Percentiles rank a stretch among this genome's conserved stretches.
phyloP scores from a whole-genome alignment of 768 basidiomycete genomes.

The Boletus patriciae region DNA sequence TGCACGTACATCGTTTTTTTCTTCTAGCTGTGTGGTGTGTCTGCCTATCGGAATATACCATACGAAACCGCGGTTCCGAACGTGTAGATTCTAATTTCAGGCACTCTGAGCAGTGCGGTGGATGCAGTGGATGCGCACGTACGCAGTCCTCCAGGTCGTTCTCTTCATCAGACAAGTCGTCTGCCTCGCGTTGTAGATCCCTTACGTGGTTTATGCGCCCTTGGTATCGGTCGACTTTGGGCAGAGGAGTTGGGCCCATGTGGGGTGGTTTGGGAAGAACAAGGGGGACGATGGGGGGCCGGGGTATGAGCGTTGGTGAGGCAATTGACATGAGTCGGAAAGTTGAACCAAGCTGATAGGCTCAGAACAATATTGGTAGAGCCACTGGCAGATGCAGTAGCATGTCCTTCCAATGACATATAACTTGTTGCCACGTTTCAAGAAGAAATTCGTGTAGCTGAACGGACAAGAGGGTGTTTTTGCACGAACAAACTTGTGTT shows the following conservation, averaged over 20 bases:
- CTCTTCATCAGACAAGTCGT: slow-evolving; percentile 84
- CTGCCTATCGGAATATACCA: slow-evolving; percentile 76
- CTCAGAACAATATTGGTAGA: too few species aligned
- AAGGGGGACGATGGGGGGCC: slow-evolving; percentile 58
- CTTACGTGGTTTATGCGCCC: slow-evolving; percentile 61
- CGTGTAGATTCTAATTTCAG: slow-evolving; percentile 48
- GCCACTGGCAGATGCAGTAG: too few species aligned
- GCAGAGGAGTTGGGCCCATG: slow-evolving; percentile 61
- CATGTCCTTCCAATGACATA: too few species aligned
- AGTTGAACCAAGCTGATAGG: too few species aligned
- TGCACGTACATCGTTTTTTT: slow-evolving; percentile 74
- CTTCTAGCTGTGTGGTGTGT: slow-evolving; percentile 71
- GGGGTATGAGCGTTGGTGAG: slow-evolving; percentile 73
- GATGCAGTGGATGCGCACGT: slow-evolving; percentile 22
- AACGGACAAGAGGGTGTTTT: too few species aligned
- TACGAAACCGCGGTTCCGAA: slow-evolving; percentile 64
- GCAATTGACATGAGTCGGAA: slow-evolving; percentile 46
- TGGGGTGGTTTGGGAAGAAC: slow-evolving; percentile 67
- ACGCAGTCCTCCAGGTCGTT: slow-evolving; percentile 77
- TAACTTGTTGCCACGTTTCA: too few species aligned
- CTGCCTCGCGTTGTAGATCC: slow-evolving; percentile 74
- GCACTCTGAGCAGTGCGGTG: background rate
- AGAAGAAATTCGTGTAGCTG: too few species aligned
- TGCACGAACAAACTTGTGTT: too few species aligned
- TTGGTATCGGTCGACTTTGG: slow-evolving; percentile 47